phyloP scores from a whole-genome alignment of 495 filamentous ascomycete species.

The Xylaria venustula region DNA sequence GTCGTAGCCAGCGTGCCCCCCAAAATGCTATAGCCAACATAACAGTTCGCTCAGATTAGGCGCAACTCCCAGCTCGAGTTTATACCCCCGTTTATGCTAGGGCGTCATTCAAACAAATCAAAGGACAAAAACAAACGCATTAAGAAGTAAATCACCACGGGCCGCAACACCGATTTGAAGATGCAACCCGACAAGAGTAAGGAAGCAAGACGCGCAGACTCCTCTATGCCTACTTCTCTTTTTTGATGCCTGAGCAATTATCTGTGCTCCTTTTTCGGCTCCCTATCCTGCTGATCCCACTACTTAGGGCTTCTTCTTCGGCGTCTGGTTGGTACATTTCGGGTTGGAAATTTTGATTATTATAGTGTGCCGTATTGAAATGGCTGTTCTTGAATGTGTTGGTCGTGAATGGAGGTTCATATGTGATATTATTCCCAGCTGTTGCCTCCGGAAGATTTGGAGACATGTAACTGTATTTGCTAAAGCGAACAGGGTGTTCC shows the following conservation, averaged over 20 bases:
- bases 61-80: too few relatives aligned
- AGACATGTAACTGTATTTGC: slow-evolving; percentile 48
- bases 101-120: slow-evolving; percentile 22
- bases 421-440: slow-evolving; percentile 23
- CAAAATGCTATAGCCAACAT: slow-evolving; percentile 23
- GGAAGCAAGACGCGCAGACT: slow-evolving; percentile 14
- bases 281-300: slow-evolving; percentile 20
- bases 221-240: slow-evolving; percentile 25
- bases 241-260: slow-evolving; percentile 34
- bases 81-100: neutral
- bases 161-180: slow-evolving; percentile 23
- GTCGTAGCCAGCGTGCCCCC: slow-evolving; percentile 17
- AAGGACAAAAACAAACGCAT: slow-evolving; percentile 3
- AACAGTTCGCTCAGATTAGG: too few relatives aligned
- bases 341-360: slow-evolving; percentile 81
- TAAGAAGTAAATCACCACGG: neutral
- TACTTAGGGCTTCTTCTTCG: slow-evolving; percentile 36
- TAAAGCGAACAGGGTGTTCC: slow-evolving; percentile 43
- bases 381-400: slow-evolving; percentile 61
- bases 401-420: slow-evolving; percentile 53
- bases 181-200: slow-evolving; percentile 23
- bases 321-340: slow-evolving; percentile 54
- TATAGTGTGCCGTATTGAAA: slow-evolving; percentile 81
- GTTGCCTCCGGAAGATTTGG: slow-evolving; percentile 37
- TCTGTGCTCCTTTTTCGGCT: slow-evolving; percentile 42